Conservation (phyloP, 2,329 filamentous ascomycete genomes). For the Fusarium xylarioides region DNA sequence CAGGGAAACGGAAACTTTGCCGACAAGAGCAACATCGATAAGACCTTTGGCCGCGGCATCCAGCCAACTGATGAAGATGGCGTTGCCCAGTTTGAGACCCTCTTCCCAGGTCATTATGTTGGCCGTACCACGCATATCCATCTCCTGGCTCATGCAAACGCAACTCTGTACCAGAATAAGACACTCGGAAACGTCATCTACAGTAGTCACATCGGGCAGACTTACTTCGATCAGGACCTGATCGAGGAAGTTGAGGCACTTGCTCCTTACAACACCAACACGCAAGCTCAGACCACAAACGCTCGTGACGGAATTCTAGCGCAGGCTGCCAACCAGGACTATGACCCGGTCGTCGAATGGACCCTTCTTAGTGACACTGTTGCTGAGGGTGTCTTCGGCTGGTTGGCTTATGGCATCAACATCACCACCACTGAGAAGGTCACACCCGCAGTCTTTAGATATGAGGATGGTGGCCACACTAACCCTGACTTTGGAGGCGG, state of each 20-base stretch:
- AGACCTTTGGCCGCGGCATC: constrained; percentile 48
- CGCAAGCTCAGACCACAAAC: constrained; percentile 44
- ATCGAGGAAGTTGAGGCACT: constrained; percentile 59
- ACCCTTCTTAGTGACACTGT: constrained; percentile 63
- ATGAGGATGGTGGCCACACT: constrained; percentile 2
- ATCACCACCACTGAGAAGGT: neutral
- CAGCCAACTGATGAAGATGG: constrained; percentile 53
- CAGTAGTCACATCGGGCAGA: constrained; percentile 68
- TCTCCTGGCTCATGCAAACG: constrained; percentile 50
- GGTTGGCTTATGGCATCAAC: constrained; percentile 63
- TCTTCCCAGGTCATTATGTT: constrained; percentile 57
- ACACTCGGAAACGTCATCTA: constrained; percentile 47
- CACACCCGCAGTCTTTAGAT: neutral
- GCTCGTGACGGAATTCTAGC: neutral
- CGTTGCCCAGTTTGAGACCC: constrained; percentile 53
- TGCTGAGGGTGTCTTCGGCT: constrained; percentile 62
- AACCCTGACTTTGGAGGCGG: constrained; percentile 5
- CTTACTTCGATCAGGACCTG: constrained; percentile 70
- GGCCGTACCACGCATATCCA: constrained; percentile 60
- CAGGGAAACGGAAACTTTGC: constrained; percentile 55
- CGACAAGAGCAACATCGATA: constrained; percentile 45
- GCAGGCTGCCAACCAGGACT: constrained; percentile 60
- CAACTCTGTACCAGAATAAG: constrained; percentile 45
- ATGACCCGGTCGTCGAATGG: constrained; percentile 68
- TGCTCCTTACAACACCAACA: constrained; percentile 59